A percentile compares a stretch with the other conserved stretches of the same genome.
phyloP scores from a whole-genome alignment of 2,329 filamentous ascomycete genomes.

The Aspergillus clavatus region DNA sequence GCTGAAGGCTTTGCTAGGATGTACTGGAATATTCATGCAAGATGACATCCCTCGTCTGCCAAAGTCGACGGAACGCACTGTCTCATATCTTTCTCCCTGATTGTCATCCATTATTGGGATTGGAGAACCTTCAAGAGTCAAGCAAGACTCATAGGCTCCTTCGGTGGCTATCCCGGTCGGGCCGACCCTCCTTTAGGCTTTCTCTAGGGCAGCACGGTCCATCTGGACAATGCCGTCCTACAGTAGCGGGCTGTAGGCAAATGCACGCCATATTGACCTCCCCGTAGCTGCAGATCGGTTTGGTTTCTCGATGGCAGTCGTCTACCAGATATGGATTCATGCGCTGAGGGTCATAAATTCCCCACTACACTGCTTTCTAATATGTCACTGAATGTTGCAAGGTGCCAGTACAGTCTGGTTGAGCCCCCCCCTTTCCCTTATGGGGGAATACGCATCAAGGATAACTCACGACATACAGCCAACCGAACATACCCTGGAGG shows the following conservation, averaged over 20 bases:
- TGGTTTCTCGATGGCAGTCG: too few species aligned
- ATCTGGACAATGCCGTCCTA: not conserved
- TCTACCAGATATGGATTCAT: not conserved
- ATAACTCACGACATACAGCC: too few species aligned
- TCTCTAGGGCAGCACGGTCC: not conserved
- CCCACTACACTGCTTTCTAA: not conserved
- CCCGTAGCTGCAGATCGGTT: conserved; percentile 4
- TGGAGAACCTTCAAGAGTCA: not conserved
- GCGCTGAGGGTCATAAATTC: not conserved
- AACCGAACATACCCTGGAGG: too few species aligned
- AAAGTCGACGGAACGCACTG: not conserved
- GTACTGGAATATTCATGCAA: not conserved
- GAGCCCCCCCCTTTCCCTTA: too few species aligned
- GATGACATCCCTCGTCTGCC: not conserved
- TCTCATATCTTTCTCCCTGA: not conserved
- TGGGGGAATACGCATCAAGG: too few species aligned
- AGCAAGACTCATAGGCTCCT: not conserved
- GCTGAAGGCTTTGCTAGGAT: not conserved
- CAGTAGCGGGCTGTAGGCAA: not conserved
- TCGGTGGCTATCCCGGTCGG: conserved; percentile 11
- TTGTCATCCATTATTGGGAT: conserved; percentile 1
- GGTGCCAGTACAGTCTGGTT: too few species aligned
- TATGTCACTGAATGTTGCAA: too few species aligned
- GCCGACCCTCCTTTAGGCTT: conserved; percentile 11
- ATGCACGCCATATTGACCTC: not conserved